Base-by-base conservation (phyloP, 1,284 basidiomycete species). In the Cutaneotrichosporon cyanovorans region DNA sequence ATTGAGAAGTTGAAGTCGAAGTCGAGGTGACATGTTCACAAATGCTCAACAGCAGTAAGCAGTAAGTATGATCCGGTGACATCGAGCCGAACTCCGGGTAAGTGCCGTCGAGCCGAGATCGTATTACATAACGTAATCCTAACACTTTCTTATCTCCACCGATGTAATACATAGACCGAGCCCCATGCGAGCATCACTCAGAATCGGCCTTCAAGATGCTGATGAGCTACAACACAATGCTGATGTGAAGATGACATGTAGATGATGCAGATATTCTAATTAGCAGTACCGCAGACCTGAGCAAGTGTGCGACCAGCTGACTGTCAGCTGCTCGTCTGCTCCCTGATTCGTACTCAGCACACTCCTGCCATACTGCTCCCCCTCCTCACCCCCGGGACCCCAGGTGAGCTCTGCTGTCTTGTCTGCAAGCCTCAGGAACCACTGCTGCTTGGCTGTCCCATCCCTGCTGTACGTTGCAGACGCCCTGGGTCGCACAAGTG, bases 381-480 rank as follows among this genome's bases (percentile, higher is more conserved):
- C 53, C 2, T 68, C 62, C 37, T 65, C 63, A 0, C 65, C 63
- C 3, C 52, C 60, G 28, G 36, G 6, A n/a, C 56, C 65, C 65
- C 65, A 68, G 5, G 42, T 22, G 30, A 62, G 61, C 5, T 42
- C 59, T 5, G 56, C 48, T 1, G 59, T 39, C 2, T 54, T 59
- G n/a, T 42, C 34, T 5, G 62, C 59, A 6, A 65, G 39, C 3
- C 56, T 31, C 25, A 68, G 46, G 31, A 68, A 58, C 63, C 65
- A 68, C 10, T 54, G 56, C 37, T 60, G 57, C 47, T 61, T 63
- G 6, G 46, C 38, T 9, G 39, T 35, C 2, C 65, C 65, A 10
- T 33, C 39, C 2, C 49, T 34, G 5, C 37, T 36, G 40, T 52
- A 58, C 7, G 25, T 28, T 42, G 48, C 7, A 42, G 32, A 12